phyloP scores from a whole-genome alignment of 2,329 filamentous ascomycete genomes.

The Pseudogymnoascus sp. region DNA sequence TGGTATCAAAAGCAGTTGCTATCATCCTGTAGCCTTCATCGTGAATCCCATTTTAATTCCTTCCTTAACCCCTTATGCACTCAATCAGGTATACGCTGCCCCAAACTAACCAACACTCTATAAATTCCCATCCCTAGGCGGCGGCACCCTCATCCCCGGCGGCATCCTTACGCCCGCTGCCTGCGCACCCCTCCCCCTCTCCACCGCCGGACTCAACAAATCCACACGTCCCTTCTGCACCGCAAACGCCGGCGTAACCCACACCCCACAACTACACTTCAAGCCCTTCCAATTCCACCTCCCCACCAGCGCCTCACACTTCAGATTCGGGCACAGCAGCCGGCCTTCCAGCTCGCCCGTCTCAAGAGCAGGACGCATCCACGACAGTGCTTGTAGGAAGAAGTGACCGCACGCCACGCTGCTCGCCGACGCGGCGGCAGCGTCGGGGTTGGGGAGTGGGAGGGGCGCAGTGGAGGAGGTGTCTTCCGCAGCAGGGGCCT shows the following conservation, averaged over 20 bases:
- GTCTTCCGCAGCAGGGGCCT: slow-evolving; percentile 17
- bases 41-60: not conserved
- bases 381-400: slow-evolving; percentile 85
- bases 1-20: slow-evolving; percentile 2
- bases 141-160: slow-evolving; percentile 33
- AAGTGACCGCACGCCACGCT: slow-evolving; percentile 61
- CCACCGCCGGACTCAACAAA: slow-evolving; percentile 12
- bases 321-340: slow-evolving; percentile 68
- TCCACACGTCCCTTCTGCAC: slow-evolving; percentile 77
- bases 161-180: slow-evolving; percentile 46
- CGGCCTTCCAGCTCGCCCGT: slow-evolving; percentile 75
- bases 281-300: slow-evolving; percentile 96
- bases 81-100: not conserved
- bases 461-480: slow-evolving; percentile 15
- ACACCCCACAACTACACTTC: slow-evolving; percentile 81
- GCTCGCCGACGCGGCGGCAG: slow-evolving; percentile 24
- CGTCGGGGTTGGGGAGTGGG: slow-evolving; percentile 18
- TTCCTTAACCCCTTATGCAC: not conserved
- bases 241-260: slow-evolving; percentile 86
- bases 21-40: not conserved
- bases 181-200: slow-evolving; percentile 8
- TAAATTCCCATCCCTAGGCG: not conserved
- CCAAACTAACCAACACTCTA: not conserved
- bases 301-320: slow-evolving; percentile 76
- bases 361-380: slow-evolving; percentile 84